These are phyloP conservation scores for Phytomonas sp. DNA, from an alignment of 208 protist genomes.

Conservation along the genomic window DNA sequence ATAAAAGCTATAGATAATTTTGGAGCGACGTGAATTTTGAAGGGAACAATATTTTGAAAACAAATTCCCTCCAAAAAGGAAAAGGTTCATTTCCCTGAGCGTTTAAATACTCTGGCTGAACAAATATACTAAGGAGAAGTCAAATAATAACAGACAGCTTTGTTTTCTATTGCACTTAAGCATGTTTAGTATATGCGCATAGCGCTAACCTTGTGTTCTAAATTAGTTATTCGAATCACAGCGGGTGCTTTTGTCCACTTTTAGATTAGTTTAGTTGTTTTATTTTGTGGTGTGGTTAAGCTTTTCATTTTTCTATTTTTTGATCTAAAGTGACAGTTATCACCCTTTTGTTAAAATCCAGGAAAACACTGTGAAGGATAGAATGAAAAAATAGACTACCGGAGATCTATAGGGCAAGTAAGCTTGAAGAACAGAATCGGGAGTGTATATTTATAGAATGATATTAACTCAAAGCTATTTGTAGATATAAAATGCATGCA, in stretches of 20 bases:
- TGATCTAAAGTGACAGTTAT: constrained; percentile 1
- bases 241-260: not conserved
- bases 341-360: not conserved
- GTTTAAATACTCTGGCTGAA: too few relatives aligned
- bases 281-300: not conserved
- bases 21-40: not conserved
- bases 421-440: not conserved
- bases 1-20: constrained; percentile 6
- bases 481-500: not conserved
- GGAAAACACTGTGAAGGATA: not conserved
- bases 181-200: constrained; percentile 1
- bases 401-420: not conserved
- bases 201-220: not conserved
- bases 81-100: too few relatives aligned
- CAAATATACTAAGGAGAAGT: too few relatives aligned
- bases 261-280: constrained; percentile 2
- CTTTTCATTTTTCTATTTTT: not conserved
- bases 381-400: not conserved
- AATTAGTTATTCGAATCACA: not conserved
- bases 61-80: not conserved
- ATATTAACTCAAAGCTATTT: not conserved
- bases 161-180: constrained; percentile 4
- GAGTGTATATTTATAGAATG: not conserved
- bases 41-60: not conserved
- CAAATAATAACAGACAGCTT: too few relatives aligned